phyloP scores from a whole-genome alignment of 768 basidiomycete species.

The Clavaria fumosa region DNA sequence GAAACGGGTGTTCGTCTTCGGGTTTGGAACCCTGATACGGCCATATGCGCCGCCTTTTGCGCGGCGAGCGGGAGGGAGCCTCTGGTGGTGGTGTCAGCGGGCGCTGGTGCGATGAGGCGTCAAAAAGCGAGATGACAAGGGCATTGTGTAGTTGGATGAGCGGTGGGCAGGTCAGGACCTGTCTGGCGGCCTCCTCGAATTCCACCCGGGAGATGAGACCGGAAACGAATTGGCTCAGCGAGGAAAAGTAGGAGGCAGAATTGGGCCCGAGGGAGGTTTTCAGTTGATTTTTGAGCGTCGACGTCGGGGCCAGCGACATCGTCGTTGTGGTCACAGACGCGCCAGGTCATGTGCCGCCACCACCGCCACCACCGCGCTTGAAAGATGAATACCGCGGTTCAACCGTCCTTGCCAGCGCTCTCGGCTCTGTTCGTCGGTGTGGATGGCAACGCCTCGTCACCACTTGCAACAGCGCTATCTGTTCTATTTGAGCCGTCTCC shows the following conservation, averaged over 20 bases:
- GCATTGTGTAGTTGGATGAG: constrained; percentile 72
- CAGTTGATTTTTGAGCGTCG: constrained; percentile 57
- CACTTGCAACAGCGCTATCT: constrained; percentile 19
- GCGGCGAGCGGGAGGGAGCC: constrained; percentile 40
- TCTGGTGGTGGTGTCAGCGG: constrained; percentile 51
- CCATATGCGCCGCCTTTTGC: constrained; percentile 53
- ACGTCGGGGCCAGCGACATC: constrained; percentile 68
- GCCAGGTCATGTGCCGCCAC: no score
- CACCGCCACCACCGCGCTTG: no score
- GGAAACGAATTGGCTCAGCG: constrained; percentile 50
- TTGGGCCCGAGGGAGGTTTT: constrained; percentile 44
- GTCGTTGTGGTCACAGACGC: neutral
- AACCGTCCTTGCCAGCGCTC: constrained; percentile 4
- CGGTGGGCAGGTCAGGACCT: constrained; percentile 37
- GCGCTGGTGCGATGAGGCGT: constrained; percentile 53
- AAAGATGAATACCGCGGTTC: no score
- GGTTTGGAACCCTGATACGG: constrained; percentile 58
- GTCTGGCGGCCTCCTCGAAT: constrained; percentile 57
- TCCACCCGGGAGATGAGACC: constrained; percentile 57
- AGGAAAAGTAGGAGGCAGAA: constrained; percentile 42
- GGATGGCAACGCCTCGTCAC: constrained; percentile 14
- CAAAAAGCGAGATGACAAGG: constrained; percentile 69
- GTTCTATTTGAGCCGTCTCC: constrained; percentile 39
- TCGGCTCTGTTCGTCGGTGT: neutral
- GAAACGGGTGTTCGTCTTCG: constrained; percentile 40